Evolutionary conservation across 2,329 filamentous ascomycete genomes (phyloP).

Genomic region (Neofusicoccum laricinum): DNA sequence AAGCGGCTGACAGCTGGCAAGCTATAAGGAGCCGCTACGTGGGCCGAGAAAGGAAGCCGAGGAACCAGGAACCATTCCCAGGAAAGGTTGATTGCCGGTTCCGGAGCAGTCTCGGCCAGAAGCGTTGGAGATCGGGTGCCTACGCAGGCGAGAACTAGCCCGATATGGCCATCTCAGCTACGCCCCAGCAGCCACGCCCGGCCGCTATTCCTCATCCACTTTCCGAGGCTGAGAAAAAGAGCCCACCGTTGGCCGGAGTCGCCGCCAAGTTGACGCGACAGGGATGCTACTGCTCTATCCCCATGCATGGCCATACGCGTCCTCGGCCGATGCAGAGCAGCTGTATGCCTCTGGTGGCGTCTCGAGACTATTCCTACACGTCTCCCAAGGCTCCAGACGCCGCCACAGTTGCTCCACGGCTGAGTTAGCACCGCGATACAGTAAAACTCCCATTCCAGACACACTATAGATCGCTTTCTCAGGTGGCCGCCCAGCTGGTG

Average conservation of each 20-base stretch:
- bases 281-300: no score
- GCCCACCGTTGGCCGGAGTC: not conserved
- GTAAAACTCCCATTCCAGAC: not conserved
- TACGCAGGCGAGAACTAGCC: not conserved
- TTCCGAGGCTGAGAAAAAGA: not conserved
- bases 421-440: not conserved
- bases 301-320: not conserved
- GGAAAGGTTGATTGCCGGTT: not conserved
- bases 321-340: not conserved
- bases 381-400: not conserved
- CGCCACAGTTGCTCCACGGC: not conserved
- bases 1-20: no score
- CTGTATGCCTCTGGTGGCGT: no score
- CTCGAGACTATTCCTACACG: not conserved
- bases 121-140: not conserved
- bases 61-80: no score
- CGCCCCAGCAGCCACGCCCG: not conserved
- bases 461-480: not conserved
- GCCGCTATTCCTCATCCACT: not conserved
- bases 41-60: no score
- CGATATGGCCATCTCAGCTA: not conserved
- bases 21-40: no score
- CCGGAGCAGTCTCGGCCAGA: not conserved
- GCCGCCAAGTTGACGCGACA: not conserved
- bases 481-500: not conserved